Base-by-base conservation (phyloP, 495 filamentous ascomycete genomes). In the Podospora tetraspora region DNA sequence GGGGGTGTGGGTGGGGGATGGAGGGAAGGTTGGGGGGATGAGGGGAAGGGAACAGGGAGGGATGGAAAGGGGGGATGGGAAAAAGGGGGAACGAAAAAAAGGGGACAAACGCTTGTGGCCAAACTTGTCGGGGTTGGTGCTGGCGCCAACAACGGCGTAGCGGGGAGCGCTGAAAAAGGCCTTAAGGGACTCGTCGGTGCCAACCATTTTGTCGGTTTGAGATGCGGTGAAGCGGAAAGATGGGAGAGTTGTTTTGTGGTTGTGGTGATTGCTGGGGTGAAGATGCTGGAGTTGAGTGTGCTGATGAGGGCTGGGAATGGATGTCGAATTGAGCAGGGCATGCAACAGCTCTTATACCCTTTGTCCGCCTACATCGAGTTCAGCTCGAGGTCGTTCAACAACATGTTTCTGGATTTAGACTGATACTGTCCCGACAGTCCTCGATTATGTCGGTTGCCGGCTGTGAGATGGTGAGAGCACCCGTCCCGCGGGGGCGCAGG, bases 101-200 rank as follows among this genome's bases (percentile, higher is more conserved):
- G 23, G 23, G 52, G n/a, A 65, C 63, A 9, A 13, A 92, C 93
- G 86, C 82, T 94, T 94, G 81, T 96, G 91, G n/a, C 95, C 95
- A 75, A 90, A 97, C 76, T 97, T 97, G 68, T 82, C 78, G 61
- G 91, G 79, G 77, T 95, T 92, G 59, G 89, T 90, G 80, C 89
- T 92, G 6, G 95, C 95, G 68, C 94, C 94, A 43, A 94, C 93
- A 57, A 99, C 94, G 63, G 94, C 94, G 76, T 92, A 99, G 70
- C 85, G 83, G 37, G 90, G 85, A 21, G 91, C 90, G 27, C 85
- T 84, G 84, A 99, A 96, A 85, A 99, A 97, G 10, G 84, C 82
- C 66, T 86, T 86, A 59, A 93, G 89, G 30, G 87, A 83, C 61
- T 84, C 79, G 71, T 90, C 85, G 72, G 85, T 83, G 62, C 82